Conservation (phyloP, 2,329 filamentous ascomycete species). For the Fusarium sp. region DNA sequence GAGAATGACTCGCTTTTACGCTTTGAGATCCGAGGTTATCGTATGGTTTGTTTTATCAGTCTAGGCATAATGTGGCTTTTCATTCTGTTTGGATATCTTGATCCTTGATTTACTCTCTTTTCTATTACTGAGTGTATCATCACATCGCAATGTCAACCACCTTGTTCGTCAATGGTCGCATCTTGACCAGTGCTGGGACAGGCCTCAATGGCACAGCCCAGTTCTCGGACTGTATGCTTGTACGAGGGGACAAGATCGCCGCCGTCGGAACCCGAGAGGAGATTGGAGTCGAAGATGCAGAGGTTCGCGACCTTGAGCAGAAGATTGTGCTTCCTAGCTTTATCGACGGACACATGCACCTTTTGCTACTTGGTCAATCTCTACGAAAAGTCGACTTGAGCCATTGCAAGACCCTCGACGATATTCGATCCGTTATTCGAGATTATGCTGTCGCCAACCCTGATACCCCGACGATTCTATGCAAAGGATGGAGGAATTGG, state of each 20-base stretch:
- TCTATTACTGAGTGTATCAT: not conserved
- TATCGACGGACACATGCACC: not conserved
- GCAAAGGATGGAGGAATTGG: conserved; percentile 64
- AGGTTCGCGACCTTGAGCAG: not conserved
- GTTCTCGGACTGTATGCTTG: conserved; percentile 45
- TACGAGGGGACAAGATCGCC: conserved; percentile 46
- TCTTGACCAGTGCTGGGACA: conserved; percentile 26
- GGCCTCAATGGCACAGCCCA: conserved; percentile 30
- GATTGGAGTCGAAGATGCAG: not conserved
- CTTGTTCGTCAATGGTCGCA: conserved; percentile 38
- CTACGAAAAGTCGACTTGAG: not conserved
- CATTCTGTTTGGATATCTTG: not conserved
- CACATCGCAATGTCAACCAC: not conserved
- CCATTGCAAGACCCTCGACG: not conserved
- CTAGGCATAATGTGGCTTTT: not conserved
- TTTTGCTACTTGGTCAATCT: not conserved
- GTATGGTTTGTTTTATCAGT: not conserved
- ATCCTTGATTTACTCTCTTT: not conserved
- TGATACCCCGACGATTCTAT: not conserved
- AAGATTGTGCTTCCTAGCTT: not conserved
- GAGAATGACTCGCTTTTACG: not conserved
- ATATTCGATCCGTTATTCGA: not conserved
- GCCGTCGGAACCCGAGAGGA: conserved; percentile 46
- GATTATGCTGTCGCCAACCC: not conserved
- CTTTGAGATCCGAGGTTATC: not conserved